Percentiles rank a stretch among this genome's conserved stretches.
phyloP scores from a whole-genome alignment of 2,329 filamentous ascomycete genomes.

The Trichoderma asperellum region DNA sequence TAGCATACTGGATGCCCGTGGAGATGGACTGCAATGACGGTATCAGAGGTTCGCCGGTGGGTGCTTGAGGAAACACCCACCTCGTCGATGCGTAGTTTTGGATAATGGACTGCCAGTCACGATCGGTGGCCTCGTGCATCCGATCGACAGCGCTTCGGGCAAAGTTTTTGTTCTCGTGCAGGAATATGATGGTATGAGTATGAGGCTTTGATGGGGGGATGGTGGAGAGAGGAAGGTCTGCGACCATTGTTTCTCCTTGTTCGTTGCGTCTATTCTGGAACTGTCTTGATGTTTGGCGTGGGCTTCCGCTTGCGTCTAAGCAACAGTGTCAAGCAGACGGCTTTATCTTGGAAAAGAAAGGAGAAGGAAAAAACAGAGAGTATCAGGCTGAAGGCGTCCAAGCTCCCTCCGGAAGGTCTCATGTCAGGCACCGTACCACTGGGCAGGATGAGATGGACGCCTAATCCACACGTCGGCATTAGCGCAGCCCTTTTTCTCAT shows the following conservation, averaged over 20 bases:
- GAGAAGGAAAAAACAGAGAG: neutral
- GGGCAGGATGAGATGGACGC: neutral
- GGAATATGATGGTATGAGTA: slow-evolving; percentile 24
- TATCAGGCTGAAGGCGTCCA: neutral
- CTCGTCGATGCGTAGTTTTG: slow-evolving; percentile 23
- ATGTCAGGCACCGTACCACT: neutral
- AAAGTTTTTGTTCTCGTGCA: slow-evolving; percentile 8
- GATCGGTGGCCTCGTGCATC: slow-evolving; percentile 19
- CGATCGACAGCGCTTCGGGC: slow-evolving; percentile 2
- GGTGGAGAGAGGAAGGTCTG: slow-evolving; percentile 22
- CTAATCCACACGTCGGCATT: neutral
- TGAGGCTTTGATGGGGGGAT: slow-evolving; percentile 23
- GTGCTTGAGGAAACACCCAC: slow-evolving; percentile 27
- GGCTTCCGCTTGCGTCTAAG: neutral
- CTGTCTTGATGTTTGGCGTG: neutral
- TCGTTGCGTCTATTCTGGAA: neutral
- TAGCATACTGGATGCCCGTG: slow-evolving; percentile 11
- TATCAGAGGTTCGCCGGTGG: slow-evolving; percentile 13
- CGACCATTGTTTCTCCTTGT: slow-evolving; percentile 4
- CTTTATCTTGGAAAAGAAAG: neutral
- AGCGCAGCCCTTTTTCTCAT: slow-evolving; percentile 2
- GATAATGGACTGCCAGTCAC: slow-evolving; percentile 21
- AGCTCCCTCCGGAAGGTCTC: neutral
- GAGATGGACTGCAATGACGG: slow-evolving; percentile 8
- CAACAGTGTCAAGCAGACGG: neutral